These are phyloP conservation scores for Aspergillus fumigatiaffinis DNA, from an alignment of 2,329 filamentous ascomycete species.

Conservation along the genomic window DNA sequence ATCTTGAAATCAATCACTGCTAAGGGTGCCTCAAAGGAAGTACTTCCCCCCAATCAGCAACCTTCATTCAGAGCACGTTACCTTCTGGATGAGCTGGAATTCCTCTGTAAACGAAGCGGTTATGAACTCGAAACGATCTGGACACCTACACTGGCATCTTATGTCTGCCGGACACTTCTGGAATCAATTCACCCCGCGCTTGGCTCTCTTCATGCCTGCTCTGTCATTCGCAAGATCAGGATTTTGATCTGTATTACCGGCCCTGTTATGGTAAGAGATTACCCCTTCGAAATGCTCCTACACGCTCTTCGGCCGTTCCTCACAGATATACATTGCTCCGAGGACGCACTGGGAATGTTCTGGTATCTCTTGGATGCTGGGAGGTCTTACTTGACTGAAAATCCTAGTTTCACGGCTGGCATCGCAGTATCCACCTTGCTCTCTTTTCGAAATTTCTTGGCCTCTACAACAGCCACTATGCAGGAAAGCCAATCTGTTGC, in stretches of 20 bases:
- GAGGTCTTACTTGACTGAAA: conserved; percentile 57
- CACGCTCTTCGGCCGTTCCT: conserved; percentile 75
- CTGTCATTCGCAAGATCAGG: conserved; percentile 79
- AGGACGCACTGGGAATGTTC: conserved; percentile 82
- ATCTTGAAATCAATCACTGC: conserved; percentile 66
- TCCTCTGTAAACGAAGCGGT: conserved; percentile 70
- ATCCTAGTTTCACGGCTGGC: conserved; percentile 74
- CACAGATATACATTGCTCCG: conserved; percentile 78
- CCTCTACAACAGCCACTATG: conserved; percentile 72
- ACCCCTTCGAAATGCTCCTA: conserved; percentile 86
- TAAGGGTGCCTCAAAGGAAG: conserved; percentile 61
- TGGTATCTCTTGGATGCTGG: conserved; percentile 77
- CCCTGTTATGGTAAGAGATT: conserved; percentile 66
- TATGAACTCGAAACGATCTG: conserved; percentile 65
- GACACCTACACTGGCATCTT: conserved; percentile 70
- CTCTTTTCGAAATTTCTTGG: conserved; percentile 71
- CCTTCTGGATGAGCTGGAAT: conserved; percentile 68
- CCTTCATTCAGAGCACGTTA: conserved; percentile 79
- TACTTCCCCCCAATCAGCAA: conserved; percentile 74
- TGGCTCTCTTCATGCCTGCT: conserved; percentile 81
- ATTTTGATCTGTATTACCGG: conserved; percentile 78
- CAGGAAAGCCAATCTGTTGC: conserved; percentile 77
- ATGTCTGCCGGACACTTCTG: conserved; percentile 71
- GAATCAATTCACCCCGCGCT: conserved; percentile 77
- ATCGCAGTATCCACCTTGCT: conserved; percentile 75